These are phyloP conservation scores for Backusella circina DNA, from an alignment of 192 early-diverging fungal genomes.

Conservation along the genomic window DNA sequence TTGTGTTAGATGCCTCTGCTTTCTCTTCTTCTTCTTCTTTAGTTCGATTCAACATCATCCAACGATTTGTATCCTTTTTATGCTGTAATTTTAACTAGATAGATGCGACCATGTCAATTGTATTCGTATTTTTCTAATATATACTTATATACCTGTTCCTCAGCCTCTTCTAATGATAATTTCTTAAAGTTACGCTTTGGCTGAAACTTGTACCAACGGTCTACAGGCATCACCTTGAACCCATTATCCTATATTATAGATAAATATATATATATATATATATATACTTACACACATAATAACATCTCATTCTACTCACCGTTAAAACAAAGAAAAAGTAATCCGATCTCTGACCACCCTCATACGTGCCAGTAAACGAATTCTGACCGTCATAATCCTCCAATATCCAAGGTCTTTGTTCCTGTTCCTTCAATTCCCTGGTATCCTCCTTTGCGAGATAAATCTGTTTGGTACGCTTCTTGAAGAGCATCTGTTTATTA, in stretches of 20 bases:
- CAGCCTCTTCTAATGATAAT: slow-evolving; percentile 71
- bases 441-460: slow-evolving; percentile 71
- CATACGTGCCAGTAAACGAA: slow-evolving; percentile 62
- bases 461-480: slow-evolving; percentile 78
- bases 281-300: too few relatives aligned
- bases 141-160: slow-evolving; percentile 53
- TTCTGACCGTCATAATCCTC: slow-evolving; percentile 72
- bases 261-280: neutral
- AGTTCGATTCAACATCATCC: slow-evolving; percentile 50
- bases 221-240: slow-evolving; percentile 70
- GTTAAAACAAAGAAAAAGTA: slow-evolving; percentile 74
- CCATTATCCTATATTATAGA: slow-evolving; percentile 51
- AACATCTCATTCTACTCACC: neutral
- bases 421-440: slow-evolving; percentile 68
- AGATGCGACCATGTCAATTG: too few relatives aligned
- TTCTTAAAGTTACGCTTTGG: slow-evolving; percentile 61
- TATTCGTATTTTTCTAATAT: neutral
- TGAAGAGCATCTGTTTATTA: slow-evolving; percentile 77
- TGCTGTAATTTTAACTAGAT: slow-evolving; percentile 39
- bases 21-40: slow-evolving; percentile 39
- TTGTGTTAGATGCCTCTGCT: neutral
- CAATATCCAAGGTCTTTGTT: slow-evolving; percentile 72
- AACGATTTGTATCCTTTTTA: slow-evolving; percentile 43
- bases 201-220: slow-evolving; percentile 77
- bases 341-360: slow-evolving; percentile 66